Percentiles rank a stretch among this genome's conserved stretches.
Evolutionary conservation across 352 stramenopile genomes (phyloP).

Genomic region (Pilasporangium apinafurcum): DNA sequence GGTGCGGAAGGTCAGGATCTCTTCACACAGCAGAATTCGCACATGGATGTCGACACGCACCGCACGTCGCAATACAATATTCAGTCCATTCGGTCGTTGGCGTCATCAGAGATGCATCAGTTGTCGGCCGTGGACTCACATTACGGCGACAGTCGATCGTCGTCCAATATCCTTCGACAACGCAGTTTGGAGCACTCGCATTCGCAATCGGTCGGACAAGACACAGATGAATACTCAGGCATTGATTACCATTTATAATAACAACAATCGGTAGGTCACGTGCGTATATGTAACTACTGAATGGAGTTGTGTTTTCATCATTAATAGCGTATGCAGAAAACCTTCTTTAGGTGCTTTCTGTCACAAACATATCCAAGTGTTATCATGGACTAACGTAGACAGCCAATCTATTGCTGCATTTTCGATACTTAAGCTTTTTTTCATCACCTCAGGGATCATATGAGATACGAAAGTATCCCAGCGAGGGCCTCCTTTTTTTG

Average conservation of each 20-base stretch:
- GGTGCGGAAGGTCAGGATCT: conserved; percentile 30
- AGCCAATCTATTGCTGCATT: too few relatives aligned
- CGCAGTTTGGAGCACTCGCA: conserved; percentile 43
- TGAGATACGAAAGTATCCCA: too few relatives aligned
- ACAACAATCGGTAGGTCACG: background rate
- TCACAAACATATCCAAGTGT: too few relatives aligned
- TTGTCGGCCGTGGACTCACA: conserved; percentile 53
- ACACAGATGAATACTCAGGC: conserved; percentile 76
- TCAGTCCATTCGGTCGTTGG: conserved; percentile 64
- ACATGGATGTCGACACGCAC: conserved; percentile 83
- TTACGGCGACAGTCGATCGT: conserved; percentile 49
- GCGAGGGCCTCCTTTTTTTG: too few relatives aligned
- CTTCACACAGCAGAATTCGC: conserved; percentile 81
- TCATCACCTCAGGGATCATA: too few relatives aligned
- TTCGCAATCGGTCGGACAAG: conserved; percentile 66
- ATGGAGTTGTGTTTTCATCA: too few relatives aligned
- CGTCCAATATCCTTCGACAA: conserved; percentile 38
- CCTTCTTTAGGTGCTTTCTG: too few relatives aligned
- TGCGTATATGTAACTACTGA: too few relatives aligned
- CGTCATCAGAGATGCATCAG: conserved; percentile 57
- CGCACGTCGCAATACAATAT: conserved; percentile 48
- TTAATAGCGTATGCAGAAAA: too few relatives aligned
- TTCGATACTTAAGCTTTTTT: too few relatives aligned
- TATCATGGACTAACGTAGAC: too few relatives aligned
- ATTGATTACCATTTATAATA: conserved; percentile 84